Conservation (phyloP, 1,139 yeast genomes). For the Pichia sp. region DNA sequence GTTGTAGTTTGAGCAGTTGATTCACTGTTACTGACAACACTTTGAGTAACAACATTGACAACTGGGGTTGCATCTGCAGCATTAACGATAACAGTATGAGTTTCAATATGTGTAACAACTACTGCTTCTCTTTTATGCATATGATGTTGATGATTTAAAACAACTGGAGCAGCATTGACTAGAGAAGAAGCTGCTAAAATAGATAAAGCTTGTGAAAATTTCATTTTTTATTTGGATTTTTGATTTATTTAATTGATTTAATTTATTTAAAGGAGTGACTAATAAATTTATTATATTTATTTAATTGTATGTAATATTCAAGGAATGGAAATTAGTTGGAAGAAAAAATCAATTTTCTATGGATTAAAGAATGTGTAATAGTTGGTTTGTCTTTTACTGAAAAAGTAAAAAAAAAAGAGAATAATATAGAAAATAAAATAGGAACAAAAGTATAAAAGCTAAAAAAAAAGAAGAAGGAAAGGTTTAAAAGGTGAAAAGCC, state of each 20-base stretch:
- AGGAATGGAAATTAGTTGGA: too few species aligned
- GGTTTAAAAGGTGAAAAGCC: too few species aligned
- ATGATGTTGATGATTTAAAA: conserved; percentile 44
- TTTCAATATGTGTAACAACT: conserved; percentile 41
- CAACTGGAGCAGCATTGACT: conserved; percentile 42
- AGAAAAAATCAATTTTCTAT: too few species aligned
- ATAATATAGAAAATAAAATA: too few species aligned
- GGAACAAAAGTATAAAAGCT: too few species aligned
- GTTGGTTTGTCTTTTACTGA: too few species aligned
- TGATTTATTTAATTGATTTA: too few species aligned
- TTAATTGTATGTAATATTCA: too few species aligned
- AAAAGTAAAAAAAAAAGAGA: too few species aligned
- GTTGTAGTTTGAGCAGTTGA: conserved; percentile 17
- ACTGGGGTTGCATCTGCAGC: conserved; percentile 31
- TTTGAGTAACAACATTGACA: conserved; percentile 40
- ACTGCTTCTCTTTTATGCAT: conserved; percentile 55
- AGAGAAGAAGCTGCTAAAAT: conserved; percentile 26
- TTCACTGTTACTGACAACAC: too few species aligned
- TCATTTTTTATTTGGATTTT: conserved; percentile 15
- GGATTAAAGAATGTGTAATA: too few species aligned
- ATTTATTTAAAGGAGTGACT: neutral
- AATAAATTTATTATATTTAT: neutral
- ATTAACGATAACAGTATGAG: conserved; percentile 44
- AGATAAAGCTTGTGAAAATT: conserved; percentile 22
- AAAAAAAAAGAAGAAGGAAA: too few species aligned